phyloP scores from a whole-genome alignment of 2,329 filamentous ascomycete genomes.

The Thyridium curvatum region DNA sequence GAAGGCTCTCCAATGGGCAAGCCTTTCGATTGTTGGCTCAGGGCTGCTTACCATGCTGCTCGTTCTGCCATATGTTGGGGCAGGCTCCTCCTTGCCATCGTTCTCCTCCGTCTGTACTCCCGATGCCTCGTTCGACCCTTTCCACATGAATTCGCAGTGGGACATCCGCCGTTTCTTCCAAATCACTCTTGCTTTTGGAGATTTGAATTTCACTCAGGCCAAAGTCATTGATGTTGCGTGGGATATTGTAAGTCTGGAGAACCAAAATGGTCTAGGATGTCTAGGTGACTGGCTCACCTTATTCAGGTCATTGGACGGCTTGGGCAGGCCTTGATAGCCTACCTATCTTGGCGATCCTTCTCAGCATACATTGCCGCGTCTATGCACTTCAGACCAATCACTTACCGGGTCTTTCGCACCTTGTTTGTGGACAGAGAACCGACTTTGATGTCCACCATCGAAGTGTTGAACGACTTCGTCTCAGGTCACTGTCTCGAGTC shows the following conservation, averaged over 20 bases:
- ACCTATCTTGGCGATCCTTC: conserved; percentile 18
- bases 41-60: no score
- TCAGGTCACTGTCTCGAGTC: conserved; percentile 10
- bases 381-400: conserved; percentile 15
- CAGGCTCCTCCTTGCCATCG: no score
- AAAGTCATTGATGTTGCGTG: conserved; percentile 19
- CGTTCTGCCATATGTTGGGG: no score
- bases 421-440: conserved; percentile 12
- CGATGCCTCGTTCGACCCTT: no score
- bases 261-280: background rate
- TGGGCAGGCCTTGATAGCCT: conserved; percentile 17
- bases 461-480: no score
- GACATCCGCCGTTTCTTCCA: conserved; percentile 17
- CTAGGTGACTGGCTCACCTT: no score
- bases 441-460: no score
- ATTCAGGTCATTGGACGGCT: conserved; percentile 18
- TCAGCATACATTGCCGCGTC: conserved; percentile 16
- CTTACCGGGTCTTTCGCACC: conserved; percentile 17
- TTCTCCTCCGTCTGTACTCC: no score
- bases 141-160: no score
- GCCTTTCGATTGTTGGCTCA: no score
- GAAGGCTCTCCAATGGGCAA: no score
- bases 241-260: conserved; percentile 15
- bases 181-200: conserved; percentile 11
- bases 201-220: conserved; percentile 14